Evolutionary conservation across 2,329 filamentous ascomycete species (phyloP).

Genomic region (Colletotrichum tropicicola): DNA sequence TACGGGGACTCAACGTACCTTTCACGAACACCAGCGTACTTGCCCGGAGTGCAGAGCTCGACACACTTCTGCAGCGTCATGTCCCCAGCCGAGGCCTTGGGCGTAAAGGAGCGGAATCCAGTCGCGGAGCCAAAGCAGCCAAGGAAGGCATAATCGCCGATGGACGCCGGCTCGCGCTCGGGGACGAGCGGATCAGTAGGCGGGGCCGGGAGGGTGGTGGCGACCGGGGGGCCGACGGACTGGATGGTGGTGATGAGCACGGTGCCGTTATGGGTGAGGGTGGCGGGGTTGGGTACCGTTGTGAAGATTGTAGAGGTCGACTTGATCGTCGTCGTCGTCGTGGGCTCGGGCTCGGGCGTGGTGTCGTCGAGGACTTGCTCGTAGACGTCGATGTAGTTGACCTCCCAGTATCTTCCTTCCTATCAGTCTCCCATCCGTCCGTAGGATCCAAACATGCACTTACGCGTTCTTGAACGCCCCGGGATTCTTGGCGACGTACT

Average conservation of each 20-base stretch:
- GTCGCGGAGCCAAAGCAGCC: constrained; percentile 53
- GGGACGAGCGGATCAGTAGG: constrained; percentile 28
- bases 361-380: constrained; percentile 30
- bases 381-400: constrained; percentile 64
- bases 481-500: constrained; percentile 57
- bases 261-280: constrained; percentile 12
- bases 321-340: constrained; percentile 38
- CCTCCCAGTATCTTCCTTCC: constrained; percentile 62
- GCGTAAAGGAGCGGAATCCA: constrained; percentile 45
- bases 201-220: constrained; percentile 14
- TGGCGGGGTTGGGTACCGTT: constrained; percentile 34
- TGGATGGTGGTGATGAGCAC: constrained; percentile 13
- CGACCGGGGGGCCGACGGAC: background rate
- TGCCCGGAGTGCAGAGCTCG: constrained; percentile 42
- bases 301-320: constrained; percentile 37
- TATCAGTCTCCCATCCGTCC: no score
- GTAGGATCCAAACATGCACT: constrained; percentile 29
- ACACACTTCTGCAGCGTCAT: constrained; percentile 54
- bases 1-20: no score
- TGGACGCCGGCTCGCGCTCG: constrained; percentile 41
- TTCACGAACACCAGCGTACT: constrained; percentile 50
- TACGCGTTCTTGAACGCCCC: constrained; percentile 49
- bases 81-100: constrained; percentile 36
- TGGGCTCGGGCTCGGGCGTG: constrained; percentile 32
- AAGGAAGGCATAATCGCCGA: constrained; percentile 44